phyloP scores from a whole-genome alignment of 805 yeast genomes.

The Dipodascus albidus region DNA sequence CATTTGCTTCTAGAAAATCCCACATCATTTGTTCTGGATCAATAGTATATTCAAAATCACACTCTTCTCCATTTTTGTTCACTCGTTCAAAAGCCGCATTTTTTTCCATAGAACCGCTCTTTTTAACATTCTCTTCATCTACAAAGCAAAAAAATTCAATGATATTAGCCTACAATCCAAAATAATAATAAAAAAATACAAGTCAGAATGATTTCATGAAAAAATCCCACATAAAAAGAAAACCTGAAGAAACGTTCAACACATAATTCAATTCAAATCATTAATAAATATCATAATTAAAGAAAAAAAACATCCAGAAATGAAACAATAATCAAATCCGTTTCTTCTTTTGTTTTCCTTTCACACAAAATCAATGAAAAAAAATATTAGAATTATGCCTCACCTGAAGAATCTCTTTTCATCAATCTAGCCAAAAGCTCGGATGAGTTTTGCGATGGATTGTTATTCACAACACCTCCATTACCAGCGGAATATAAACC shows the following conservation, averaged over 20 bases:
- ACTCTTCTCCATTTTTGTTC: background rate
- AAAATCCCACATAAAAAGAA: background rate
- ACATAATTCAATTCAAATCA: background rate
- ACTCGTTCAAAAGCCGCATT: background rate
- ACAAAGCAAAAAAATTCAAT: background rate
- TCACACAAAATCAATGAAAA: background rate
- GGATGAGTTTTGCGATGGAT: background rate
- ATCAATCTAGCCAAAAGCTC: background rate
- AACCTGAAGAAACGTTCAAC: background rate
- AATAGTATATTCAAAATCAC: background rate
- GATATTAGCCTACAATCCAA: background rate
- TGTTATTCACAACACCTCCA: background rate
- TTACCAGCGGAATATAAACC: background rate
- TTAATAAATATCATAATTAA: background rate
- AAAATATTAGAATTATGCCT: background rate
- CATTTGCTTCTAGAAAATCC: background rate
- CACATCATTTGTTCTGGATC: background rate
- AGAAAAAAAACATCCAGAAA: background rate
- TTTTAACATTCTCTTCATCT: background rate
- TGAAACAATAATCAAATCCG: background rate
- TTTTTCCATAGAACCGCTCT: too few relatives aligned
- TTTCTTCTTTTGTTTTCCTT: background rate
- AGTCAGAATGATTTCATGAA: background rate
- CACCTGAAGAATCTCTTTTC: slow-evolving; percentile 1
- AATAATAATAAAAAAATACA: background rate